Evolutionary conservation across 805 yeast species (phyloP).

Genomic region (Priceomyces carsonii): DNA sequence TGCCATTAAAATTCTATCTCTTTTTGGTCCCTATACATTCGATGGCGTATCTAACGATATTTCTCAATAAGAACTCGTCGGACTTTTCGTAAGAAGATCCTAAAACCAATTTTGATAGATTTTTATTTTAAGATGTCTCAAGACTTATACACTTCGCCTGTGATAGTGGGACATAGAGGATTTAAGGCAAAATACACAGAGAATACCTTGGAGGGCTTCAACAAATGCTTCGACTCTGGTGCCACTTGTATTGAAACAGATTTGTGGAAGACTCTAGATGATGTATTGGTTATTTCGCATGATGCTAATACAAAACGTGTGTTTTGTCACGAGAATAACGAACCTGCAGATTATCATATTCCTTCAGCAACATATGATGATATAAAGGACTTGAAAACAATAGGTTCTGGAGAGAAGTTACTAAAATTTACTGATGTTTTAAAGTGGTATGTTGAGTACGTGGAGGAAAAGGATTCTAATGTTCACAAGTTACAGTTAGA

Average conservation of each 20-base stretch:
- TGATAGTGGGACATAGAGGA: slow-evolving; percentile 45
- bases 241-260: slow-evolving; percentile 45
- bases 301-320: slow-evolving; percentile 40
- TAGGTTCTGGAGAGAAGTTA: slow-evolving; percentile 32
- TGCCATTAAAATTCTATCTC: too few relatives aligned
- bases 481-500: slow-evolving; percentile 37
- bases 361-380: slow-evolving; percentile 30
- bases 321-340: slow-evolving; percentile 35
- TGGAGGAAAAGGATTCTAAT: slow-evolving; percentile 15
- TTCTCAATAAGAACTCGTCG: too few relatives aligned
- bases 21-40: too few relatives aligned
- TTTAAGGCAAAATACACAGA: slow-evolving; percentile 42
- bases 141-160: slow-evolving; percentile 15
- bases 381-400: slow-evolving; percentile 29
- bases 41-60: too few relatives aligned
- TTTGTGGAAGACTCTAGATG: slow-evolving; percentile 39
- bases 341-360: slow-evolving; percentile 35
- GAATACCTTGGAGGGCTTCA: slow-evolving; percentile 39
- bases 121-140: too few relatives aligned
- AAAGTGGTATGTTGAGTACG: slow-evolving; percentile 29
- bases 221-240: slow-evolving; percentile 35
- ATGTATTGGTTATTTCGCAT: slow-evolving; percentile 40
- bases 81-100: too few relatives aligned
- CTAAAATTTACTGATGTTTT: slow-evolving; percentile 32
- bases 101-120: neutral